These are phyloP conservation scores for Salix exigua DNA, from an alignment of 345 rosid genomes.

Conservation along the genomic window DNA sequence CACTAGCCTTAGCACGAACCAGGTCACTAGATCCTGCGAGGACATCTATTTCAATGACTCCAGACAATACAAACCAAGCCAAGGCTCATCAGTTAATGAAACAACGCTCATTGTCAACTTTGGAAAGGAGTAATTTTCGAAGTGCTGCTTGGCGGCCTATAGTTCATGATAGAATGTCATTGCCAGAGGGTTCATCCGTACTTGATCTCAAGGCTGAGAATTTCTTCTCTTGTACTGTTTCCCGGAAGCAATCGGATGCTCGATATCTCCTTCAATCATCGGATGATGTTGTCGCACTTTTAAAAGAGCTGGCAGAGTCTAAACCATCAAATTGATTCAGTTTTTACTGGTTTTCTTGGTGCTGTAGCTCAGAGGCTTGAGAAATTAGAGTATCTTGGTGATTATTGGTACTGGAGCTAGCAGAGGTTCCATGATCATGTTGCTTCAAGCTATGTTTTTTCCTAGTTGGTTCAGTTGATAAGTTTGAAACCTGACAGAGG, in stretches of 20 bases:
- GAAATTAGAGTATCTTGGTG: background rate
- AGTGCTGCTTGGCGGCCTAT: conserved; percentile 31
- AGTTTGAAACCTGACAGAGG: background rate
- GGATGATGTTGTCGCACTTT: conserved; percentile 39
- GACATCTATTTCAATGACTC: conserved; percentile 8
- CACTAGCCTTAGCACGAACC: background rate
- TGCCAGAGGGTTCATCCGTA: conserved; percentile 49
- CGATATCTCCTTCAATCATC: conserved; percentile 44
- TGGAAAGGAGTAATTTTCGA: conserved; percentile 23
- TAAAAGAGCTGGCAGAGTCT: conserved; percentile 30
- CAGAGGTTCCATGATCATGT: background rate
- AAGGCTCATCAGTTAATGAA: conserved; percentile 32
- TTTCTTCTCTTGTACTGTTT: conserved; percentile 58
- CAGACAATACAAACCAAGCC: conserved; percentile 13
- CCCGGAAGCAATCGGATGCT: conserved; percentile 46
- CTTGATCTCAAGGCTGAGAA: conserved; percentile 50
- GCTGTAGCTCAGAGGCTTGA: background rate
- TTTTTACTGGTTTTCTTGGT: background rate
- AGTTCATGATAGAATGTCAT: conserved; percentile 19
- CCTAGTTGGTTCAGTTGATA: background rate
- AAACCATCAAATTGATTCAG: conserved; percentile 7
- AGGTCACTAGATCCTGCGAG: conserved; percentile 15
- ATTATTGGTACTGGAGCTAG: background rate
- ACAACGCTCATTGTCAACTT: conserved; percentile 39
- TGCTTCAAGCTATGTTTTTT: background rate